A percentile compares a stretch with the other conserved stretches of the same genome.
Evolutionary conservation across 345 rosid genomes (phyloP).

Genomic region (Lepidium sativum): DNA sequence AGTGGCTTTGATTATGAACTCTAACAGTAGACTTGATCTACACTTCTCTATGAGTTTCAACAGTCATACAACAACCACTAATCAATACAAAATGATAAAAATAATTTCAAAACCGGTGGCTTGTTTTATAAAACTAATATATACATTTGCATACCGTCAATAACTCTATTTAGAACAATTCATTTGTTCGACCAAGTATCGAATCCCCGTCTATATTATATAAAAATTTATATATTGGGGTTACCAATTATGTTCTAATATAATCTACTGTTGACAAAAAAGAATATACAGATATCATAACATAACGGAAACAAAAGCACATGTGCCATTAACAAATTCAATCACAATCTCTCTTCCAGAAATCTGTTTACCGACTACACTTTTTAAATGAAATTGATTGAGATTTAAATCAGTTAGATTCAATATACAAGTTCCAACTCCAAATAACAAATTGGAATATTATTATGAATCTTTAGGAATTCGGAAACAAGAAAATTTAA

Average conservation of each 20-base stretch:
- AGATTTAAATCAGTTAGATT: constrained; percentile 5
- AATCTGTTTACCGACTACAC: constrained; percentile 22
- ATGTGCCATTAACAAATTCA: constrained; percentile 8
- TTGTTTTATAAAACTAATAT: not conserved
- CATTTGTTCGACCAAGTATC: too few species aligned
- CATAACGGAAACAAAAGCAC: constrained; percentile 27
- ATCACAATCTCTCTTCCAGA: constrained; percentile 18
- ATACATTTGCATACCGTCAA: too few species aligned
- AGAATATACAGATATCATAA: too few species aligned
- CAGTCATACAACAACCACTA: constrained; percentile 12
- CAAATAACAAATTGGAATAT: too few species aligned
- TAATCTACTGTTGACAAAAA: too few species aligned
- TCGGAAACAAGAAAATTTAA: too few species aligned
- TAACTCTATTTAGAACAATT: too few species aligned
- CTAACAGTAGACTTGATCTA: not conserved
- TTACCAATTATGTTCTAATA: too few species aligned
- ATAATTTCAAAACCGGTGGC: not conserved
- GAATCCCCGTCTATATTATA: too few species aligned
- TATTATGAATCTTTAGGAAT: too few species aligned
- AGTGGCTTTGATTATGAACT: not conserved
- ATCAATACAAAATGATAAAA: not conserved
- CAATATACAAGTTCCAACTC: not conserved
- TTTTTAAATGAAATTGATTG: not conserved
- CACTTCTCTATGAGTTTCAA: not conserved
- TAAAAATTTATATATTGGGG: too few species aligned